Base-by-base conservation (phyloP, 164 flowering plant species). In the Nymphaea thermarum region DNA sequence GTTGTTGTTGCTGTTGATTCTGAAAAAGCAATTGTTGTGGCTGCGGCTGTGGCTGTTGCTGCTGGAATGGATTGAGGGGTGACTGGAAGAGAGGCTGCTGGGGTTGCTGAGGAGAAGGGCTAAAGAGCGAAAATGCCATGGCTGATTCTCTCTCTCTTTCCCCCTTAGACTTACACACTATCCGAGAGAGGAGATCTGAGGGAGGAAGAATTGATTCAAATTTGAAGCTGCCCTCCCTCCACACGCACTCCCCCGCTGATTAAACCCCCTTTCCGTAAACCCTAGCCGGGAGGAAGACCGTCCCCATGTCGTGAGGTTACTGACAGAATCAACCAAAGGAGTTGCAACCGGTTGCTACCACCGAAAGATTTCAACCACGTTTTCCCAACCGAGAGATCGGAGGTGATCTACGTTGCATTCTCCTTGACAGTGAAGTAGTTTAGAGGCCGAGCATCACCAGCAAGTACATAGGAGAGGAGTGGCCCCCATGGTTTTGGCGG, bases 21-120 rank as follows among this genome's bases (percentile, higher is more conserved):
- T 65, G 78, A 15, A 70, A 81, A 12, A 73, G 87, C 4, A 70
- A 79, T 43, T 75, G 84, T 16, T 68, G 84, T 15, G 81, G 71
- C 63, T 85, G 96, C 60, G 83, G 92, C 43, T 87, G 96, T 15
- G 78, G 88, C 8, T 77, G 89, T n/a, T 78, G 86, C 4, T 66
- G 82, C 11, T 72, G 83, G 77, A 63, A 66, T 77, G 66, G 74
- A 75, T 1, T 70, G 36, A 25, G 36, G 70, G 44, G 43, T 62
- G 67, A 75, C 68, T 78, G 87, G 65, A 71, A 73, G 1, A 47
- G 73, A 5, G 65, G 75, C 55, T 43, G 63, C 53, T 67, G 79
- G 18, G 73, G 80, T 64, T 74, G 83, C 63, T 77, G 87, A 2
- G 68, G 82, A 59, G 79, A 60, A 55, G 77, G 64, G 14, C 66